Percentiles rank a stretch among this genome's conserved stretches.
Conservation (phyloP, 1,284 basidiomycete species). For the Sporisorium reilianum region DNA sequence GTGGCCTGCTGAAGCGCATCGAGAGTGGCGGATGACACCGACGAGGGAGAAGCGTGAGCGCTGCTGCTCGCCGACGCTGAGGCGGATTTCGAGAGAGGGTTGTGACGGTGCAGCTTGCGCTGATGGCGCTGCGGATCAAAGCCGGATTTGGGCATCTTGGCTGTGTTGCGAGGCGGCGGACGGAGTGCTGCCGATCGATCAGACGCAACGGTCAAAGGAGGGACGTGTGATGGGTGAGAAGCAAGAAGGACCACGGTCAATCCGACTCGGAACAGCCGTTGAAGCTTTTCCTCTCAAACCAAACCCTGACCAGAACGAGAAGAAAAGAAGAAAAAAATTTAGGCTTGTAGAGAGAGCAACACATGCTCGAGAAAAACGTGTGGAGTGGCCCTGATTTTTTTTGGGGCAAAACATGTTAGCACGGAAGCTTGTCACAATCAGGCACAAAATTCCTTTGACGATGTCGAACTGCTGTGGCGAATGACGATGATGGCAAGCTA, state of each 20-base stretch:
- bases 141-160: conserved; percentile 57
- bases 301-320: not conserved
- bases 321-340: conserved; percentile 2
- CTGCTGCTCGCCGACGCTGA: conserved; percentile 13
- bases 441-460: not conserved
- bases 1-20: conserved; percentile 31
- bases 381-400: not conserved
- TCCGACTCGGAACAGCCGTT: conserved; percentile 11
- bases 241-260: not conserved
- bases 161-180: not conserved
- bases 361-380: not conserved
- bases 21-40: conserved; percentile 26
- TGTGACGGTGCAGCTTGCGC: conserved; percentile 52
- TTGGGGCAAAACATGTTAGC: not conserved
- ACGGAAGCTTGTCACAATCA: not conserved
- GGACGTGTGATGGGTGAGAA: conserved; percentile 4
- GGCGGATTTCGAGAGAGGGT: conserved; percentile 42
- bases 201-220: not conserved
- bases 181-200: not conserved
- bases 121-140: conserved; percentile 55
- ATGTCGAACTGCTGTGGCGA: not conserved
- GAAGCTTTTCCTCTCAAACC: not conserved
- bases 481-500: not conserved
- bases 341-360: conserved; percentile 9
- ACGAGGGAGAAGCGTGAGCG: conserved; percentile 18